Base-by-base conservation (phyloP, 164 flowering plant genomes). In the Chimonanthus salicifolius region DNA sequence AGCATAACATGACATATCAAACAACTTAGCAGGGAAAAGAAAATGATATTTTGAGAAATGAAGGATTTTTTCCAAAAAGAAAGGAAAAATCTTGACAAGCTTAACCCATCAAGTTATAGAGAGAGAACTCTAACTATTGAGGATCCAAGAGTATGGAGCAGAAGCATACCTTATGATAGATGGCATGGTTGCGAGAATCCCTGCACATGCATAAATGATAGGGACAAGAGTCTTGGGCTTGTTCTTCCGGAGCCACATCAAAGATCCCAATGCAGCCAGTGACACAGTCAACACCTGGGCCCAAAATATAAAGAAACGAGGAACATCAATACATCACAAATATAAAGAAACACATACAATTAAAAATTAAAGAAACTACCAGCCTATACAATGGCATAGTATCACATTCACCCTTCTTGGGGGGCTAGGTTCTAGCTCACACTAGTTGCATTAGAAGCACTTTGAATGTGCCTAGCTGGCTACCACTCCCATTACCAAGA, bases 181-280 rank as follows among this genome's bases (percentile, higher is more conserved):
- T 68, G 99, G 98, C 97, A 94, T 92, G 51, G 97, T 91, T 44
- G 98, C 95, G 44, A 92, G 90, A 72, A 91, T 88, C 58, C 89
- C 90, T 9, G 98, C 98, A 83, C 97, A 91, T 13, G 78, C 72
- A 72, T 93, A 93, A 76, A 95, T 93, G n/a, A 95, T 81, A 47
- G 98, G 99, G 78, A 94, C 86, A 76, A 93, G 78, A 47, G 96
- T 82, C 86, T 79, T 88, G 46, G 99, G 99, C 63, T 93, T 95
- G 86, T 92, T 95, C 80, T 95, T 95, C 76, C 98, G 82, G 4
- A 93, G 97, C 99, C 99, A 95, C 89, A 93, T 93, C 84, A 95
- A 82, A 74, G 99, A 95, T 63, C 97, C 97, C 84, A 95, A 70
- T 62, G 98, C 97, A 82, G 99, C 94, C 73, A 95, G 97, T 47